Percentiles rank a stretch among this genome's conserved stretches.
Conservation (phyloP, 441 rosid genomes). For the Gossypium schwendimanii region DNA sequence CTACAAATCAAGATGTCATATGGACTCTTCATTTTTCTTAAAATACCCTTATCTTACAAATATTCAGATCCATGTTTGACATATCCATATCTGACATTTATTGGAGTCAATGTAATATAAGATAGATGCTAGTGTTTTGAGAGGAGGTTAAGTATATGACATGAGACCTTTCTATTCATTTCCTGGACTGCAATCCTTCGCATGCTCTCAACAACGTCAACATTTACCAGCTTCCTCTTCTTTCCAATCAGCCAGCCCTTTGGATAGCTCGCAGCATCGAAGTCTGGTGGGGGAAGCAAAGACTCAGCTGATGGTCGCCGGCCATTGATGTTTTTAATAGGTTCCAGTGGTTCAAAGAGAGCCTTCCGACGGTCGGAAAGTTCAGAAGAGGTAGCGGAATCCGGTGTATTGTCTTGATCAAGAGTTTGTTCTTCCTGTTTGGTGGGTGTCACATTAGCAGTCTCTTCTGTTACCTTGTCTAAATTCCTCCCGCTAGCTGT, state of each 20-base stretch:
- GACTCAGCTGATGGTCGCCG: slow-evolving; percentile 54
- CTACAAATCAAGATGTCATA: neutral
- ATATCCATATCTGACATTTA: neutral
- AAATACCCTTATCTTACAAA: too few relatives aligned
- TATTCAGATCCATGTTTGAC: neutral
- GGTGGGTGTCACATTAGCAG: slow-evolving; percentile 33
- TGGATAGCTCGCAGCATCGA: slow-evolving; percentile 77
- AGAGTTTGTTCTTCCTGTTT: slow-evolving; percentile 44
- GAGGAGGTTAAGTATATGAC: neutral
- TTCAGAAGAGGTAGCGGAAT: slow-evolving; percentile 23
- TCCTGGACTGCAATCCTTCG: slow-evolving; percentile 92
- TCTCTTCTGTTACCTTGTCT: slow-evolving; percentile 33
- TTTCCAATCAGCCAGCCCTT: slow-evolving; percentile 94
- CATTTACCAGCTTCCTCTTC: slow-evolving; percentile 89
- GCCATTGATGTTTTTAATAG: slow-evolving; percentile 40
- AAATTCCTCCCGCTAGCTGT: slow-evolving; percentile 52
- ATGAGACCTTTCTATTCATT: slow-evolving; percentile 85
- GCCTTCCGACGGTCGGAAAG: slow-evolving; percentile 80
- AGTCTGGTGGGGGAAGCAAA: slow-evolving; percentile 87
- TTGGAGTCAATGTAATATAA: neutral
- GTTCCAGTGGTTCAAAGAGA: slow-evolving; percentile 83
- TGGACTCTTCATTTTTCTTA: neutral
- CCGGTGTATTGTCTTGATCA: slow-evolving; percentile 34
- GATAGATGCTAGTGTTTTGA: neutral
- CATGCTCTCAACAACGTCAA: slow-evolving; percentile 98